Evolutionary conservation across 495 filamentous ascomycete species (phyloP).

Genomic region (Aspergillus nidulans): DNA sequence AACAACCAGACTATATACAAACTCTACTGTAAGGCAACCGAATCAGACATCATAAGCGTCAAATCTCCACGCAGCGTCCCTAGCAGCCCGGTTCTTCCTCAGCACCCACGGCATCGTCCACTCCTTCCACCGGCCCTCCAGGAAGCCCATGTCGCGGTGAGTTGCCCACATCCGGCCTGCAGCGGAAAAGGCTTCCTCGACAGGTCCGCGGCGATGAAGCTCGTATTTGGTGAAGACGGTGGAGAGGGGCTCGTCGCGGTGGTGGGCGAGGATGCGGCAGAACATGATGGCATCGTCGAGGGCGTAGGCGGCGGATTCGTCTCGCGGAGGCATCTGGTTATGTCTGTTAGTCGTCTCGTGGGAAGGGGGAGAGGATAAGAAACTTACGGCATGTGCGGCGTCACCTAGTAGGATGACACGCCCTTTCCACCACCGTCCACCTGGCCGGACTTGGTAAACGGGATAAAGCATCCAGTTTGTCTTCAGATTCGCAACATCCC

Average conservation of each 20-base stretch:
- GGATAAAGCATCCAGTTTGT: slow-evolving; percentile 57
- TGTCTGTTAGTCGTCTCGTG: neutral
- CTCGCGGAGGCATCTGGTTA: slow-evolving; percentile 55
- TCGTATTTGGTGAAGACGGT: slow-evolving; percentile 52
- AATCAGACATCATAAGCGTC: slow-evolving; percentile 26
- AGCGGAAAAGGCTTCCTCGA: slow-evolving; percentile 50
- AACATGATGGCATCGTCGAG: slow-evolving; percentile 59
- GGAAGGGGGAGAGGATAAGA: neutral
- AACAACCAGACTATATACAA: too few species aligned
- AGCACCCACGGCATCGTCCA: slow-evolving; percentile 34
- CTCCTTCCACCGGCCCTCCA: slow-evolving; percentile 38
- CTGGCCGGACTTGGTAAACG: slow-evolving; percentile 51
- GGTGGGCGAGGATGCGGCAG: slow-evolving; percentile 40
- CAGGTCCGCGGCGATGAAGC: slow-evolving; percentile 40
- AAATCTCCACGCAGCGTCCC: slow-evolving; percentile 38
- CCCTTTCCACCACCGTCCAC: slow-evolving; percentile 47
- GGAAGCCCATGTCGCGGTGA: slow-evolving; percentile 37
- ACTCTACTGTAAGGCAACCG: too few species aligned
- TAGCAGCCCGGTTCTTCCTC: slow-evolving; percentile 23
- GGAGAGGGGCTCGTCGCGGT: slow-evolving; percentile 32
- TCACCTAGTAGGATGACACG: slow-evolving; percentile 52
- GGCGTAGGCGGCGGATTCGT: slow-evolving; percentile 57
- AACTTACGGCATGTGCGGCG: slow-evolving; percentile 56
- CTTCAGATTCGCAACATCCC: slow-evolving; percentile 41
- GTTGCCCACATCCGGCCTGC: slow-evolving; percentile 42